Evolutionary conservation across 345 rosid species (phyloP), one percentile per base, ranked within the genome.

Genomic region (Bruguiera parviflora): DNA sequence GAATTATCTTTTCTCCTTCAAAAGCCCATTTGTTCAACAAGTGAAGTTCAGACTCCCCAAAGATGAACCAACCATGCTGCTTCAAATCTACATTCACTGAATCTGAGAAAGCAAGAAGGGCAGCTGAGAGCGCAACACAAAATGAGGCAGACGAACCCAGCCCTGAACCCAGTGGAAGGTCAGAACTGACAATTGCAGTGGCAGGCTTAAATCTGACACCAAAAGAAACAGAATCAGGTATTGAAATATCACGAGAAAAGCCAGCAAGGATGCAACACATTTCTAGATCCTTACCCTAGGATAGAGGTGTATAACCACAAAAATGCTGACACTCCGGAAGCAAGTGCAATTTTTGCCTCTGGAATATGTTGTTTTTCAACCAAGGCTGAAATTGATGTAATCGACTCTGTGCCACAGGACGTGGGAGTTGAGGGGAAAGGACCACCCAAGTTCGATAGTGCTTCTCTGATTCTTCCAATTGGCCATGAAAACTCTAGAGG

Each of bases 131-230:
- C 32, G 98, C 81, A 74, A 90, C 99, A 74, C 86, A 84, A 22
- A 83, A 82, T 66, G 98, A 83, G 62, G 97, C 99, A 43, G 99
- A 95, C 65, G 98, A 95, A 67, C 99, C 99, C 4, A 95, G 89
- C 68, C 98, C 96, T 28, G 97, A 83, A 68, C 99, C 96, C 13
- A 88, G 58, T 3, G 99, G 98, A 69, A 95, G 97, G 53, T 92
- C 94, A 8, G 98, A 90, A 64, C 77, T 84, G 74, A 92, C 78
- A 69, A 80, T 63, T 19, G 87, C 89, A 15, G 83, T 83, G 32
- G 87, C 99, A 65, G 99, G 94, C 70, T 78, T 88, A 64, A 85
- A 92, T 70, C 98, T 95, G 82, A 74, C 10, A 57, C 49, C 70
- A 43, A 63, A 66, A 29, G 59, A 43, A 62, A 47, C 60, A n/a